Evolutionary conservation across 2,329 filamentous ascomycete species (phyloP), one percentile per base, ranked within the genome.

Genomic region (Capronia epimyces): DNA sequence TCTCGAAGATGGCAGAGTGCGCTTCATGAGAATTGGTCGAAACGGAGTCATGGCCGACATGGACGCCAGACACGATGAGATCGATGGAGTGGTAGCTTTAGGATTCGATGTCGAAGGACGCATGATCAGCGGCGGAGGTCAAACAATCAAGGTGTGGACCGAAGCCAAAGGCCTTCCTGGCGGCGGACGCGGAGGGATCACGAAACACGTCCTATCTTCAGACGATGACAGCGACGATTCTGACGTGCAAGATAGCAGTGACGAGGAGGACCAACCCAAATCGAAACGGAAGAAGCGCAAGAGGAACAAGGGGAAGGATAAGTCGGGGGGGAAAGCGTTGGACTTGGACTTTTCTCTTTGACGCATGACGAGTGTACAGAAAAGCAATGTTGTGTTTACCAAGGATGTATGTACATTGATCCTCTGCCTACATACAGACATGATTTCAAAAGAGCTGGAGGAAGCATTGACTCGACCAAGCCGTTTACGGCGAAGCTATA

Each of bases 91-190:
- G 2, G 79, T 89, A 1, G 86, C 80, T 0, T 69, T 98, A 0
- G 86, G 78, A 1, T 95, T 97, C 58, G 93, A 97, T 69, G 84
- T 86, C 44, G 81, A 84, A 45, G 87, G 89, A 40, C 79, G 93
- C 40, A 81, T 98, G 75, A 89, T 98, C 60, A 94, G 84, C 63
- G 90, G 89, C 9, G 93, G 93, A 47, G 93, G 93, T 0, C 80
- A 79, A 60, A 82, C 83, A 0, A 80, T 98, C 57, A 96, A 96
- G 69, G 83, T 97, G 1, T 98, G 93, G 93, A 82, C 82, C 54
- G 82, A 93, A 65, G 79, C 84, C 18, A 74, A 71, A 75, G 1
- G 75, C 70, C 0, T 70, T 69, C 0, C 73, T 74, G 0, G 75
- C 71, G 20, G 69, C 60, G 15, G 63, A 66, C 25, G 64, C 52